Evolutionary conservation across 495 filamentous ascomycete species (phyloP), one percentile per base, ranked within the genome.

Genomic region (Penicillium argentinense): DNA sequence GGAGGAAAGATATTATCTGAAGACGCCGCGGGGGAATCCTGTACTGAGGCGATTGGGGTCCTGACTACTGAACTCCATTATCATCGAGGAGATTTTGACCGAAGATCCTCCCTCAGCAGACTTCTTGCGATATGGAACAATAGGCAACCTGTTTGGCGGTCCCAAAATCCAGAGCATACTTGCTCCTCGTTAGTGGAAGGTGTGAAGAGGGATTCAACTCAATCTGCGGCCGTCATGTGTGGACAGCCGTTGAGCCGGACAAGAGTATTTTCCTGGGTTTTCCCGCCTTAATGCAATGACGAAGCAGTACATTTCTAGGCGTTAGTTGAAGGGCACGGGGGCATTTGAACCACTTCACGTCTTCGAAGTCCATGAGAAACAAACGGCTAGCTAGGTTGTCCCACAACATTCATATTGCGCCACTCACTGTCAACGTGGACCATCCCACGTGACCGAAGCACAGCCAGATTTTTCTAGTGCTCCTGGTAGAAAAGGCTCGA

Each of bases 361-460:
- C 53, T 37, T 60, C 53, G 19, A 60, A 52, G 25, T 60, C 53
- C 45, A 60, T 51, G 42, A 60, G 39, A 27, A 60, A 13, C 42
- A 56, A 36, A 43, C 23, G 22, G 29, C 41, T 3, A 3, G 16
- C 39, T 8, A 5, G 21, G n/a, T 50, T 26, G 41, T 59, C 49
- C 56, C 51, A 55, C 24, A 59, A 25, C n/a, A n/a, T n/a, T n/a
- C 45, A 59, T 59, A 49, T 59, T 59, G 23, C 51, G 45, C 56
- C 51, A 60, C 36, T 56, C 53, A 30, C 28, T 47, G 39, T 60
- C 57, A 12, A 43, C 22, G 38, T 60, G 49, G 21, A 48, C 27
- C 6, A 56, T 34, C 30, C 49, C 53, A 29, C 44, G 26, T 9
- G 38, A 51, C 27, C 24, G 43, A 22, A 60, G 49, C 4, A 51